These are phyloP conservation scores for Trichomonas vaginalis DNA, from an alignment of 208 protist genomes.

Conservation along the genomic window DNA sequence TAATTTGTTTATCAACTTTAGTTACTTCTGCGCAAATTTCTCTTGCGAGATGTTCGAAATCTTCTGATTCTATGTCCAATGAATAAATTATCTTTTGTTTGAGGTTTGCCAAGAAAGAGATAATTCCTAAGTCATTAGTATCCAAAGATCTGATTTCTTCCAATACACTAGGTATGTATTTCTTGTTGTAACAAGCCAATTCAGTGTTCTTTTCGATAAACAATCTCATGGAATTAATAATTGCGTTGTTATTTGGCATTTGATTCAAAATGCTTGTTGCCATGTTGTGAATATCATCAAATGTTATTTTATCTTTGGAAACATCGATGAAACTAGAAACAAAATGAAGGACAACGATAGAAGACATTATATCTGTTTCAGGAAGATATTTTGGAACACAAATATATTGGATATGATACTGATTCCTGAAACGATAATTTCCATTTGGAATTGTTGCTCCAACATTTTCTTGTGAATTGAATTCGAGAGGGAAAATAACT, in stretches of 20 bases:
- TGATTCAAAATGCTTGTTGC: background rate
- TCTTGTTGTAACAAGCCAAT: background rate
- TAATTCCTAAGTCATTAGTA: background rate
- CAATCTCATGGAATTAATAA: background rate
- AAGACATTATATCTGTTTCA: background rate
- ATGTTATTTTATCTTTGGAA: background rate
- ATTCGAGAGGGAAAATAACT: background rate
- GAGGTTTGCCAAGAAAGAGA: background rate
- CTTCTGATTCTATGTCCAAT: background rate
- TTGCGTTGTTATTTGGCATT: background rate
- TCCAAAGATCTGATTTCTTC: background rate
- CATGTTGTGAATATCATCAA: background rate
- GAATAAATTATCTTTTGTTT: background rate
- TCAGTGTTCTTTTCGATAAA: background rate
- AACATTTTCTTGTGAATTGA: background rate
- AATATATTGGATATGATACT: background rate
- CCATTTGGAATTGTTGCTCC: background rate
- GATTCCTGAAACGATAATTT: background rate
- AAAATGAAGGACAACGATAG: background rate
- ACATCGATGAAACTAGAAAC: background rate
- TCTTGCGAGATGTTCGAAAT: background rate
- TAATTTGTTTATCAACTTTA: background rate
- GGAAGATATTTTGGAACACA: background rate
- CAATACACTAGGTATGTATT: background rate
- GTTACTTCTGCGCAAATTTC: background rate